phyloP scores from a whole-genome alignment of 2,329 filamentous ascomycete species.

The Thyridium curvatum region DNA sequence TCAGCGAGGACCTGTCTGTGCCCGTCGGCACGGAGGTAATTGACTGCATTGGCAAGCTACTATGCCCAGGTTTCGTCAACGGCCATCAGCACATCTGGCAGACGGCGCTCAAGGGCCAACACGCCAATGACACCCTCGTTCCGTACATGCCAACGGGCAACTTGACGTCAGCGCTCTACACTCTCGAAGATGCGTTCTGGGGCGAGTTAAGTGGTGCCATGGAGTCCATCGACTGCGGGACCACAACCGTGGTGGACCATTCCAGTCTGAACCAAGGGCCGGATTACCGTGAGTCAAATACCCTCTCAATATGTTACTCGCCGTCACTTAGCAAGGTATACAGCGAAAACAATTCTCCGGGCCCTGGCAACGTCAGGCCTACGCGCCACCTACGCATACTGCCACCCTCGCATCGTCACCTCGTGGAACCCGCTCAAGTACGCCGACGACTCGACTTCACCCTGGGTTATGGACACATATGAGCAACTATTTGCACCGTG shows the following conservation, averaged over 20 bases:
- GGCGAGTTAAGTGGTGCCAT: slow-evolving; percentile 1
- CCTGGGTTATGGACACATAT: slow-evolving; percentile 29
- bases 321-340: not conserved
- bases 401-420: slow-evolving; percentile 21
- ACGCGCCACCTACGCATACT: slow-evolving; percentile 36
- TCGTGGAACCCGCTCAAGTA: slow-evolving; percentile 20
- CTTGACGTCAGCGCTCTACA: not conserved
- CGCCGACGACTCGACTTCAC: slow-evolving; percentile 17
- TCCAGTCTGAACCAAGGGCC: slow-evolving; percentile 2
- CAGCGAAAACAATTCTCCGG: slow-evolving; percentile 16
- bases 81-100: slow-evolving; percentile 52
- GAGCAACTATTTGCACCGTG: slow-evolving; percentile 21
- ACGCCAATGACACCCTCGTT: slow-evolving; percentile 40
- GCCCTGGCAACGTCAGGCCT: slow-evolving; percentile 36
- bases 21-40: slow-evolving; percentile 26
- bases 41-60: slow-evolving; percentile 44
- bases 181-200: slow-evolving; percentile 1
- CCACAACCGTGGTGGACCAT: slow-evolving; percentile 2
- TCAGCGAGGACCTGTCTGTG: slow-evolving; percentile 1
- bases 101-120: slow-evolving; percentile 46
- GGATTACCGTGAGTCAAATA: slow-evolving; percentile 2
- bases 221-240: slow-evolving; percentile 1
- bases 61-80: slow-evolving; percentile 50
- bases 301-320: slow-evolving; percentile 5
- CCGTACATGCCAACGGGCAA: slow-evolving; percentile 31